Conservation (phyloP, 148 eudicot genomes). For the Rhododendron kiyosumense region DNA sequence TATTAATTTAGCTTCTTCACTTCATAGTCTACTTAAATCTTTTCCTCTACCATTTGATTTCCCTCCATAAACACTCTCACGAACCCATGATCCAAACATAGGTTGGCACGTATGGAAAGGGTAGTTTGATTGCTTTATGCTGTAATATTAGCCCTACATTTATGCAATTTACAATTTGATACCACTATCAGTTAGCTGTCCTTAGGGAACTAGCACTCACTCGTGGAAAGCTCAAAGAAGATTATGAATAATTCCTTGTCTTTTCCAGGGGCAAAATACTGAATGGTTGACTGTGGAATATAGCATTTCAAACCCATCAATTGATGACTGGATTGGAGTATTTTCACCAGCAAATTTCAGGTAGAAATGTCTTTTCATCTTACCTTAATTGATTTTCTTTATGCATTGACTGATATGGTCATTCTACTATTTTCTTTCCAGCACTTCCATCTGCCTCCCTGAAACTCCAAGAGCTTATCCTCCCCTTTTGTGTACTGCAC, state of each 20-base stretch:
- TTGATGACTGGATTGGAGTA: conserved; percentile 82
- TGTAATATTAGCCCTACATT: background rate
- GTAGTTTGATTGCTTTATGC: background rate
- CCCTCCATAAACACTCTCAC: too few relatives aligned
- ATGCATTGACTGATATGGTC: background rate
- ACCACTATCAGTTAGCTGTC: background rate
- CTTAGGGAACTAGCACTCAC: background rate
- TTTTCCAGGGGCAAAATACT: conserved; percentile 35
- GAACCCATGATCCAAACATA: background rate
- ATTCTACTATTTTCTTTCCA: conserved; percentile 14
- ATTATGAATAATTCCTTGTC: background rate
- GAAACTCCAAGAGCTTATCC: conserved; percentile 45
- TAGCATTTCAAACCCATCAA: conserved; percentile 43
- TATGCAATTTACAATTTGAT: background rate
- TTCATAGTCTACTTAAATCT: background rate
- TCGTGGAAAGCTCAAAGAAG: background rate
- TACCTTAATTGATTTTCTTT: too few relatives aligned
- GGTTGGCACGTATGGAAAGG: background rate
- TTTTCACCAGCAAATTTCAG: conserved; percentile 87
- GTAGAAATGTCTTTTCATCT: conserved; percentile 8
- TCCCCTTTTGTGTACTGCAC: conserved; percentile 76
- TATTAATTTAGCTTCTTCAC: background rate
- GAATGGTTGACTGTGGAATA: conserved; percentile 62
- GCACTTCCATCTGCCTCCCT: conserved; percentile 53
- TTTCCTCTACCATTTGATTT: background rate